phyloP scores from a whole-genome alignment of 805 yeast species.

The Yarrowia yakushimensis region DNA sequence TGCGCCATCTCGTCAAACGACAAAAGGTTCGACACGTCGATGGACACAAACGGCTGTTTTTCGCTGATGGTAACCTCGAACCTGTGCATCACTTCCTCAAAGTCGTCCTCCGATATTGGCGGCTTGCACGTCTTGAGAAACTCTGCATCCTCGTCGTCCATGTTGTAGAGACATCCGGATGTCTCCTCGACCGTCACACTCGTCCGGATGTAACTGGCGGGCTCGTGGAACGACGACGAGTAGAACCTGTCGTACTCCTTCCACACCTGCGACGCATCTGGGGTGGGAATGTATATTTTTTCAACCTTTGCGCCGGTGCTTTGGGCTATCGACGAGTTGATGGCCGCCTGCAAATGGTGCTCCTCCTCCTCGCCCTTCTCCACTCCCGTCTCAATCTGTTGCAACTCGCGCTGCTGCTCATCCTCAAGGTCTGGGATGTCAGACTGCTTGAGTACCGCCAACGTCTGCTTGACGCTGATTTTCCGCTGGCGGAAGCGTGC shows the following conservation, averaged over 20 bases:
- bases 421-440: slow-evolving; percentile 80
- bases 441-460: slow-evolving; percentile 68
- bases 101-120: slow-evolving; percentile 67
- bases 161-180: slow-evolving; percentile 74
- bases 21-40: slow-evolving; percentile 78
- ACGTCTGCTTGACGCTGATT: slow-evolving; percentile 84
- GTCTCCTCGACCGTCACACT: slow-evolving; percentile 97
- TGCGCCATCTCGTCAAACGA: slow-evolving; percentile 64
- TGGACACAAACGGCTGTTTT: slow-evolving; percentile 80
- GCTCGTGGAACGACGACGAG: slow-evolving; percentile 60
- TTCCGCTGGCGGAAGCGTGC: slow-evolving; percentile 92
- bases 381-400: slow-evolving; percentile 94
- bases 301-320: slow-evolving; percentile 47
- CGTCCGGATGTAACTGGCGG: slow-evolving; percentile 77
- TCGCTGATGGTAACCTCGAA: slow-evolving; percentile 72
- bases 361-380: slow-evolving; percentile 97
- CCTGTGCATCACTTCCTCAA: slow-evolving; percentile 70
- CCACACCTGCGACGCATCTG: slow-evolving; percentile 88
- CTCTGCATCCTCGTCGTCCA: slow-evolving; percentile 84
- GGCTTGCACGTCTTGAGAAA: slow-evolving; percentile 51
- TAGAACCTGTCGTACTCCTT: slow-evolving; percentile 69
- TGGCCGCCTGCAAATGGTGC: slow-evolving; percentile 88
- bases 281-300: slow-evolving; percentile 87
- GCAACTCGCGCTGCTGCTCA: slow-evolving; percentile 78
- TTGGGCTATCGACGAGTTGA: slow-evolving; percentile 70